Evolutionary conservation across 129 eudicot species (phyloP), one percentile per base, ranked within the genome.

Genomic region (Flaveria linearis): DNA sequence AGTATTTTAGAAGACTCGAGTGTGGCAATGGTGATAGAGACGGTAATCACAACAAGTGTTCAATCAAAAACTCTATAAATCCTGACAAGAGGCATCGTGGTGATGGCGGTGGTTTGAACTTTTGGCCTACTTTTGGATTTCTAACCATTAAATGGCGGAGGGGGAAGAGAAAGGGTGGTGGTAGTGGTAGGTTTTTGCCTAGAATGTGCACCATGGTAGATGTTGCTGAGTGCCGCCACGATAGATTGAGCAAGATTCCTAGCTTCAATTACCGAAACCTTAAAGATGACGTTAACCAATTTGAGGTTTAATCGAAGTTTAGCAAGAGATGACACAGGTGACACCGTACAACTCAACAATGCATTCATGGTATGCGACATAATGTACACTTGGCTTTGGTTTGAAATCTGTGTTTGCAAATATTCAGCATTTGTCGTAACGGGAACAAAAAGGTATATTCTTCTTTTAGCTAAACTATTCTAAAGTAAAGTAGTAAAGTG

Each of bases 231-330:
- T 78, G 68, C 69, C 83, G 78, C 39, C 74, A 5, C 61, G 89
- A 91, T 74, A 74, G 84, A 66, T 50, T 72, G 49, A 78, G 57
- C 76, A 82, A 76, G 71, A 43, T 81, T 76, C 82, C 86, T 51
- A 80, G 89, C 57, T 90, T 88, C 69, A 68, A 82, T 83, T 94
- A 94, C 57, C 83, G 80, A 26, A 89, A 83, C 68, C 97, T 94
- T 47, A 91, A 76, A 81, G 90, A 84, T 61, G 89, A 93, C 43
- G 65, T 73, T 17, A 72, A 78, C 74, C 82, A 82, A 57, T 85
- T 71, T 61, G 82, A 82, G 30, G 84, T 82, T 56, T 80, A 71
- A 73, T 10, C 23, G 4, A 66, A 26, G 41, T 43, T 3, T 68
- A 36, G 7, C 0, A 5, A 36, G 41, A 36, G 6, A 36, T 36